Base-by-base conservation (phyloP, 768 basidiomycete genomes). In the Arthromyces matolae region DNA sequence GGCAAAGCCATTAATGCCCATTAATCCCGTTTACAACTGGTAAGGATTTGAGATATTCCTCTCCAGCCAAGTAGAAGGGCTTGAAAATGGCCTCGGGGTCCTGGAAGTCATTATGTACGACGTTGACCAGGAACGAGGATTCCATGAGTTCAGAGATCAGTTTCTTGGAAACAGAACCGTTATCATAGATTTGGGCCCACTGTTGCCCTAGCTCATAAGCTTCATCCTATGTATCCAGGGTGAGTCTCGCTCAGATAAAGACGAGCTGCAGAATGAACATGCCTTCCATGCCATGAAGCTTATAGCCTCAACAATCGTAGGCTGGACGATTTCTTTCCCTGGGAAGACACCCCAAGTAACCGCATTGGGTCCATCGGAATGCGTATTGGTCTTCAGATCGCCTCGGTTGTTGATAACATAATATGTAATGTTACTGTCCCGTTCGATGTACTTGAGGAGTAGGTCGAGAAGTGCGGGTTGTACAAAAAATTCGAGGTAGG, bases 261-360 rank as follows among this genome's bases (percentile, higher is more conserved):
- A 33, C n/a, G 14, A 32, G 24, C 47, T 44, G 23, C 18, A 24
- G 32, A 22, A 34, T 27, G 23, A 18, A 64, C 75, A 33, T 42
- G 84, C 89, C 81, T 95, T 95, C 93, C 93, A 96, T 13, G 93
- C 93, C 89, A 95, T 94, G 76, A 96, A 96, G 62, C 92, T 94
- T 58, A 95, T 87, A 3, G 93, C 91, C 65, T 97, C 94, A 18
- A 97, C 94, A 52, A 96, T 92, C 16, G 94, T 97, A 18, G 94
- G 94, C 63, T 95, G 93, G 38, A 95, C 71, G 57, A 96, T 89
- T 72, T 96, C 94, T 67, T 97, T 97, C 47, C 91, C 90, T 4
- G 94, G 92, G 77, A 95, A 97, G 8, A 96, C 91, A 53, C 94
- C 94, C 94, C 94, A 97, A 1, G 94, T 97, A 14, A 97, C 93